Conservation (phyloP, 257 asterid genomes). For the Gentiana macrophylla region DNA sequence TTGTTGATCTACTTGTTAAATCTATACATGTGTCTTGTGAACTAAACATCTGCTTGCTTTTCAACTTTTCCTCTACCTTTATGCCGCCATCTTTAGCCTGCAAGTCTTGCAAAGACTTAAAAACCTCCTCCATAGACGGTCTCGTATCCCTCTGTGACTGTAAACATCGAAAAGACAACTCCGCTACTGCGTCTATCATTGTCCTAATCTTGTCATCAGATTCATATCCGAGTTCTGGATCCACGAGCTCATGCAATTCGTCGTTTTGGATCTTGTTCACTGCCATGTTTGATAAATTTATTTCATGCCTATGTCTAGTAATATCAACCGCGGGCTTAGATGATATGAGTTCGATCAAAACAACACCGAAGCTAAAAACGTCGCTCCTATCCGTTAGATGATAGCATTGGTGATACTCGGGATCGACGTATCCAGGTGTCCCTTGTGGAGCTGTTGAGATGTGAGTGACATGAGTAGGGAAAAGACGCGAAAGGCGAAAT, state of each 20-base stretch:
- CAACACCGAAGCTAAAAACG: slow-evolving; percentile 81
- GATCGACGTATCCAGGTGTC: slow-evolving; percentile 85
- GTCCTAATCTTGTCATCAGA: slow-evolving; percentile 25
- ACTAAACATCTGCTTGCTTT: slow-evolving; percentile 3
- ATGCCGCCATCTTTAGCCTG: slow-evolving; percentile 26
- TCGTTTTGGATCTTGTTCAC: slow-evolving; percentile 52
- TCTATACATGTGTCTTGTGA: slow-evolving; percentile 21
- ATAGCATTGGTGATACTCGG: slow-evolving; percentile 73
- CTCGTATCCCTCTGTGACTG: slow-evolving; percentile 58
- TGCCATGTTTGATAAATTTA: slow-evolving; percentile 69
- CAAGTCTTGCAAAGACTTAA: slow-evolving; percentile 31
- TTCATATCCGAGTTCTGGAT: slow-evolving; percentile 41
- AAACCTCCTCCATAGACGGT: slow-evolving; percentile 65
- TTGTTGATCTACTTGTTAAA: slow-evolving; percentile 14
- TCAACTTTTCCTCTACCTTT: slow-evolving; percentile 28
- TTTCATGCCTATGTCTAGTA: slow-evolving; percentile 53
- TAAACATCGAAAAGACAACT: slow-evolving; percentile 65
- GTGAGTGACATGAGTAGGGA: slow-evolving; percentile 58
- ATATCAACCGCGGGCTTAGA: slow-evolving; percentile 72
- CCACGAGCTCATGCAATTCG: slow-evolving; percentile 56
- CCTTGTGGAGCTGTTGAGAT: slow-evolving; percentile 93
- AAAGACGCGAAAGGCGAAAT: slow-evolving; percentile 60
- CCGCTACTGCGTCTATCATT: slow-evolving; percentile 46
- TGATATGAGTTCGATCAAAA: slow-evolving; percentile 68
- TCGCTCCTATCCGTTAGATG: slow-evolving; percentile 73